Percentiles rank a stretch among this genome's conserved stretches.
phyloP scores from a whole-genome alignment of 139 green algal genomes.

The Chlamydomonas applanata region DNA sequence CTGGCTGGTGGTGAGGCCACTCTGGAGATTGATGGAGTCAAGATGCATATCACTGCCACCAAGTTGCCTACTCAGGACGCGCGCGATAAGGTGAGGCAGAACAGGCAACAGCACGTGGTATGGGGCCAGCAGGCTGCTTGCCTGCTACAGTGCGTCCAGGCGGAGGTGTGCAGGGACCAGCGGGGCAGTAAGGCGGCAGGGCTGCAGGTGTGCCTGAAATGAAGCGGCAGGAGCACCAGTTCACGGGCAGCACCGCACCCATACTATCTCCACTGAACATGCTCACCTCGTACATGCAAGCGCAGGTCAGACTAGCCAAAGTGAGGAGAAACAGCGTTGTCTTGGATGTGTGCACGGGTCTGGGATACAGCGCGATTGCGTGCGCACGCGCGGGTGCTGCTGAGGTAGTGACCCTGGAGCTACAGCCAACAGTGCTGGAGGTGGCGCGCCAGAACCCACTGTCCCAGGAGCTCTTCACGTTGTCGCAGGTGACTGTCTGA shows the following conservation, averaged over 20 bases:
- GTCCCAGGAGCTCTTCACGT: slow-evolving; percentile 13
- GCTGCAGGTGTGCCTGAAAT: no score
- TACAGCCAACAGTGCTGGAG: slow-evolving; percentile 18
- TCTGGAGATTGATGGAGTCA: slow-evolving; percentile 25
- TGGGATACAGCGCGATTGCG: slow-evolving; percentile 26
- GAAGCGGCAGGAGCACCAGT: no score
- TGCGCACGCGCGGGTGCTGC: slow-evolving; percentile 4
- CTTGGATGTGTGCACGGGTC: slow-evolving; percentile 22
- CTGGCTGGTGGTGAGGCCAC: slow-evolving; percentile 15
- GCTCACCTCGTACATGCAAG: no score
- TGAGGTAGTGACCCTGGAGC: slow-evolving; percentile 20
- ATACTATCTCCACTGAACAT: no score
- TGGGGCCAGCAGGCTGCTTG: no score
- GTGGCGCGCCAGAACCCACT: slow-evolving; percentile 18
- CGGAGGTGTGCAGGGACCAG: no score
- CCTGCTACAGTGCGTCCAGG: no score
- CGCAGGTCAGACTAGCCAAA: slow-evolving; percentile 1
- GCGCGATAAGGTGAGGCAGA: slow-evolving; percentile 16
- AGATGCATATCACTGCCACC: slow-evolving; percentile 27
- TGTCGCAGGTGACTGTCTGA: no score
- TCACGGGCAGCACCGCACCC: no score
- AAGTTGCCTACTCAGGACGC: slow-evolving; percentile 28
- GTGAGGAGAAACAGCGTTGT: slow-evolving; percentile 10
- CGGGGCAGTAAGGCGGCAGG: no score
- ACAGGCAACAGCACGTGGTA: no score